A percentile compares a stretch with the other conserved stretches of the same genome.
Evolutionary conservation across 1,139 yeast genomes (phyloP).

Genomic region (Debaryomyces udenii): DNA sequence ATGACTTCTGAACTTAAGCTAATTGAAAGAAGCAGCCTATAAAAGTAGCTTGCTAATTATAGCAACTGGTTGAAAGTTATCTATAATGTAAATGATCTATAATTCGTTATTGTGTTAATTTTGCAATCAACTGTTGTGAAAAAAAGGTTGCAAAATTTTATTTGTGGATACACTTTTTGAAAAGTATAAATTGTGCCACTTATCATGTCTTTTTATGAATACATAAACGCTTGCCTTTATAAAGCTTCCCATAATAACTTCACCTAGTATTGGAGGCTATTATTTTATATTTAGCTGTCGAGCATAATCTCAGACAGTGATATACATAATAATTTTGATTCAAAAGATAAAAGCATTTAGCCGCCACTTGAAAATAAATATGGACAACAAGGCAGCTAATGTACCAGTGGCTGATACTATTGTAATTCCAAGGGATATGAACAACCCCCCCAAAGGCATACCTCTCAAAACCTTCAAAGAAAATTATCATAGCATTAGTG

Average conservation of each 20-base stretch:
- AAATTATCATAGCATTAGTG: conserved; percentile 54
- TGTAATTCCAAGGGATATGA: conserved; percentile 18
- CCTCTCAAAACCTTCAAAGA: conserved; percentile 46
- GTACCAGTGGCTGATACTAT: not conserved
- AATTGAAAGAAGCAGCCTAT: too few relatives aligned
- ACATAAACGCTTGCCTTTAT: not conserved
- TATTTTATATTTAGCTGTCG: not conserved
- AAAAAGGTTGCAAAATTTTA: conserved; percentile 9
- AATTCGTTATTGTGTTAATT: too few relatives aligned
- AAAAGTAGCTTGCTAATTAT: too few relatives aligned
- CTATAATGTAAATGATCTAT: conserved; percentile 1
- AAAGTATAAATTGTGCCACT: conserved; percentile 4
- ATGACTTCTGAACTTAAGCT: too few relatives aligned
- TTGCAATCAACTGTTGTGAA: not conserved
- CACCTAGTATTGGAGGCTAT: not conserved
- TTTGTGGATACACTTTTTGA: conserved; percentile 7
- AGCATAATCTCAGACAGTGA: not conserved
- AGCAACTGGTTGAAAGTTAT: too few relatives aligned
- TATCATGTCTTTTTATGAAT: not conserved
- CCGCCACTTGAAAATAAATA: conserved; percentile 8
- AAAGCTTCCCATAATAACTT: not conserved
- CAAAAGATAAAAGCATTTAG: conserved; percentile 4
- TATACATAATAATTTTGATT: conserved; percentile 2
- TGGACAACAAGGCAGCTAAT: conserved; percentile 3
- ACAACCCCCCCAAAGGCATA: conserved; percentile 25